Evolutionary conservation across 805 yeast genomes (phyloP), one percentile per base, ranked within the genome.

Genomic region (Starmera pachycereana): DNA sequence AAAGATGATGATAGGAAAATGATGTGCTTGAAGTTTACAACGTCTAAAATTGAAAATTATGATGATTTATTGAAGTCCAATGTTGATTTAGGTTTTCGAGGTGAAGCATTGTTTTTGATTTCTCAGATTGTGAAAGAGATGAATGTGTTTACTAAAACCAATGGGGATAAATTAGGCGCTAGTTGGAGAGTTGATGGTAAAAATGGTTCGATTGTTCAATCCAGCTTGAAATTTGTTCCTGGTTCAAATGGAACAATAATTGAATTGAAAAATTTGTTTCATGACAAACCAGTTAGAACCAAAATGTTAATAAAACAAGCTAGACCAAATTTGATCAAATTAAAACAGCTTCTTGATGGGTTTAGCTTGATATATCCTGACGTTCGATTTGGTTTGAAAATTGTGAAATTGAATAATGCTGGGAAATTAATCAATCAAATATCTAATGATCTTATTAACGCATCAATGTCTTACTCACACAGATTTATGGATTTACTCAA

Each of bases 91-190:
- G 78, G 79, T 1, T 72, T 68, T 44, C 56, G 74, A 50, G 80
- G 78, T 8, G 72, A 71, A 43, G 75, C 76, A 0, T 49, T 74
- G 8, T 60, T 58, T 46, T 56, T 60, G 33, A 49, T 74, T 18
- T 55, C 63, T 22, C 61, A 49, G 27, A 35, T 42, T 61, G 18
- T 40, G 49, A 3, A 43, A 38, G 5, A 49, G 56, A 14, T 58
- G 60, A 1, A 37, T 54, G 0, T 37, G 66, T 45, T 47, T 9
- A 56, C 68, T 1, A 60, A 51, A 39, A 56, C 63, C 3, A 13
- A 35, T 5, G 34, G 39, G 0, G 71, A 66, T n/a, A 61, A 68
- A 1, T 66, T 81, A 44, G 95, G 95, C 0, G 62, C 61, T 36
- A 47, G 45, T 25, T 69, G 74, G 74, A 38, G 37, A 9, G 62